Evolutionary conservation across 2,329 filamentous ascomycete species (phyloP).

Genomic region (Fusarium sp.): DNA sequence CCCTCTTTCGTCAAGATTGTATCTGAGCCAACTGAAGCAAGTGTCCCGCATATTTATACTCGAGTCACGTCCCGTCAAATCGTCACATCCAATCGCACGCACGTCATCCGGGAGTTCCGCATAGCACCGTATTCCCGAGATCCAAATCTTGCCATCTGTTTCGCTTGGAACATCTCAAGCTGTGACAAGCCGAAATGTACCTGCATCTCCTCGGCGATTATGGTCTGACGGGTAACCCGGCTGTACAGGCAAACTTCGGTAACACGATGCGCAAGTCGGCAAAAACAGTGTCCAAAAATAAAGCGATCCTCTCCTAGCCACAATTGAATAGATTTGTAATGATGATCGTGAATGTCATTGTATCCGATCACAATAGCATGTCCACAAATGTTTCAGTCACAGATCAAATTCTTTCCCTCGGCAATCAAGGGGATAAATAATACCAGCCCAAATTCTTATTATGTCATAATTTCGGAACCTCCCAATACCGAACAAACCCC

Average conservation of each 20-base stretch:
- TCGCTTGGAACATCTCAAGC: not conserved
- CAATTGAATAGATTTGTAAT: rapidly evolving
- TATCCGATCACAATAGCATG: not conserved
- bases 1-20: rapidly evolving
- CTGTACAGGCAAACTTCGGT: not conserved
- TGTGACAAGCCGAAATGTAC: not conserved
- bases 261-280: no score
- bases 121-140: not conserved
- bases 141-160: no score
- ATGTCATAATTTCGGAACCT: not conserved
- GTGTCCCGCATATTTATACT: not conserved
- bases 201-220: not conserved
- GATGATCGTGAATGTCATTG: not conserved
- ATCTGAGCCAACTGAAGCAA: not conserved
- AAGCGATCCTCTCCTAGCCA: rapidly evolving
- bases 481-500: not conserved
- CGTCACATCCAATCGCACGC: not conserved
- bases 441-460: not conserved
- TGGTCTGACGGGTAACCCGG: not conserved
- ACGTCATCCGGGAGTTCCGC: not conserved
- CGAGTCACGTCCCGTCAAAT: not conserved
- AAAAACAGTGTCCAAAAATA: not conserved
- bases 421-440: not conserved
- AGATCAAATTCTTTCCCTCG: not conserved
- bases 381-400: not conserved